Evolutionary conservation across 768 basidiomycete genomes (phyloP), one percentile per base, ranked within the genome.

Genomic region (Rhizopogon vesiculosus): DNA sequence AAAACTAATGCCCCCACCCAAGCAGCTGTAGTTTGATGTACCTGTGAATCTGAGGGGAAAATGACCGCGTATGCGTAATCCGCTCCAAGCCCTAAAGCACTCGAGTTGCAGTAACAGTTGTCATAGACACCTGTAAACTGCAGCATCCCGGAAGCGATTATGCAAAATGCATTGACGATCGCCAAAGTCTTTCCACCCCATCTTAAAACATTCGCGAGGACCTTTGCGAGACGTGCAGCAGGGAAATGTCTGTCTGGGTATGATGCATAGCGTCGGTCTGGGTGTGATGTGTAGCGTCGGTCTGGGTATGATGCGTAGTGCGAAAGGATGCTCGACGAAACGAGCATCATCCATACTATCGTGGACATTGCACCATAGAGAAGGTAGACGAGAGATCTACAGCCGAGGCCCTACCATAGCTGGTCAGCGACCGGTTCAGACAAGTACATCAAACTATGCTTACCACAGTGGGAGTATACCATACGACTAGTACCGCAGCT

Each of bases 321-420:
- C 42, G 60, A 65, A 18, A 67, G 56, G 1, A 55, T 0, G 54
- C 67, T 74, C 40, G 72, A 72, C 1, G 40, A 16, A 10, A 74
- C 57, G 10, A 73, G 62, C 1, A 71, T 12, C 7, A 63, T 19
- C 72, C 72, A 74, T 12, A 69, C 61, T 0, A 55, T 1, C 2
- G 69, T 74, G 1, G 73, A 69, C 5, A 64, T 1, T 6, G 38
- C 13, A 2, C 62, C 74, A 12, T 72, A 74, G 15, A 66, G 42
- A 38, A 72, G 22, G 50, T 73, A 74, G 0, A 64, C 61, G 0
- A 60, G 55, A 2, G 71, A 74, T 53, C 71, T 70, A 43, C 74
- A 74, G 10, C 73, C 74, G 1, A 75, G 31, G 16, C 67, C 66
- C 66, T 64, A 12, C 22, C 3, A 58, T 19, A 40, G 18, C 45